phyloP scores from a whole-genome alignment of 306 rosid genomes.

The Rosa chinensis region DNA sequence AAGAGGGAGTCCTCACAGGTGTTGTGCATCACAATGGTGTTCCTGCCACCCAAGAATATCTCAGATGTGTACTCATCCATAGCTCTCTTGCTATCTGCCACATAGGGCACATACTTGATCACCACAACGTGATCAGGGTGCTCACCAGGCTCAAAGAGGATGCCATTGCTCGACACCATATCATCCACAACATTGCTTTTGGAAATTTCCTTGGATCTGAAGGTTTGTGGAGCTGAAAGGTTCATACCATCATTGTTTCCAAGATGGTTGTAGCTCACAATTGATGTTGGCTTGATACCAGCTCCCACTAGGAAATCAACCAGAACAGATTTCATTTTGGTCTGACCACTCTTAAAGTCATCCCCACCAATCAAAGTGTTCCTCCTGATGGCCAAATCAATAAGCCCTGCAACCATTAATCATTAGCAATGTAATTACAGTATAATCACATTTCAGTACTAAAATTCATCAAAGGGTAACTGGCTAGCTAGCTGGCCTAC shows the following conservation, averaged over 20 bases:
- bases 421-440: slow-evolving; percentile 1
- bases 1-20: slow-evolving; percentile 99
- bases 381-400: slow-evolving; percentile 78
- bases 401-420: slow-evolving; percentile 48
- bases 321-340: slow-evolving; percentile 96
- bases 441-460: background rate
- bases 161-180: slow-evolving; percentile 95
- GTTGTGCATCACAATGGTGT: slow-evolving; percentile 94
- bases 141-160: slow-evolving; percentile 89
- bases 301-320: slow-evolving; percentile 99
- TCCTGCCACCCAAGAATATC: slow-evolving; percentile 96
- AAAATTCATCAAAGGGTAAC: background rate
- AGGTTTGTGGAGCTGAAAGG: slow-evolving; percentile 96
- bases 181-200: slow-evolving; percentile 98
- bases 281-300: slow-evolving; percentile 99
- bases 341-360: slow-evolving; percentile 98
- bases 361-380: slow-evolving; percentile 95
- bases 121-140: slow-evolving; percentile 99
- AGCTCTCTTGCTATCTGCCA: slow-evolving; percentile 98
- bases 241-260: slow-evolving; percentile 99
- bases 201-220: slow-evolving; percentile 96
- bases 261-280: slow-evolving; percentile 96
- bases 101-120: slow-evolving; percentile 97
- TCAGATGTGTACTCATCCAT: slow-evolving; percentile 99
- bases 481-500: slow-evolving; percentile 29